Evolutionary conservation across 768 basidiomycete species (phyloP).

Genomic region (Daedaleopsis nitida): DNA sequence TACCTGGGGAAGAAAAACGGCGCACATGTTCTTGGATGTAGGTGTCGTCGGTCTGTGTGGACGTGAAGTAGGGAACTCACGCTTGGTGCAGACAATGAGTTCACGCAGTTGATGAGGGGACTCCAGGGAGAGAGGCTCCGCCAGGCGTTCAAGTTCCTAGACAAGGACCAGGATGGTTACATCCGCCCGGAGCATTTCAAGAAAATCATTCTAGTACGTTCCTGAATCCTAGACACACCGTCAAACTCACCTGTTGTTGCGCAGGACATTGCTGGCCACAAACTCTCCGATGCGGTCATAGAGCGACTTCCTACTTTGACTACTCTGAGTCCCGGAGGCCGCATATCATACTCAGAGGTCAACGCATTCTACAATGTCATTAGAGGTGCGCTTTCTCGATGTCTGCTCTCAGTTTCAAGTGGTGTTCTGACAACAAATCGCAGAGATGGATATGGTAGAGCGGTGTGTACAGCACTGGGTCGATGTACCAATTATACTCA

Average conservation of each 20-base stretch:
- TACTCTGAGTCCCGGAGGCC: slow-evolving; percentile 83
- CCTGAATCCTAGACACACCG: background rate
- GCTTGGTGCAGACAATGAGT: slow-evolving; percentile 74
- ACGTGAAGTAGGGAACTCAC: background rate
- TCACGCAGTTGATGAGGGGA: slow-evolving; percentile 98
- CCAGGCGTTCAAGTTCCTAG: slow-evolving; percentile 93
- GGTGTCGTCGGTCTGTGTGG: slow-evolving; percentile 31
- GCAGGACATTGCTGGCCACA: slow-evolving; percentile 96
- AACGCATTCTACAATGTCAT: slow-evolving; percentile 97
- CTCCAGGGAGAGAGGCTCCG: slow-evolving; percentile 96
- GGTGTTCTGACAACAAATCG: background rate
- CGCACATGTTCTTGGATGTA: slow-evolving; percentile 89
- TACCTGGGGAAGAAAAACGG: slow-evolving; percentile 94
- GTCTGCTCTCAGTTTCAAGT: background rate
- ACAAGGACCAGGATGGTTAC: slow-evolving; percentile 89
- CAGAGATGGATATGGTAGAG: slow-evolving; percentile 97
- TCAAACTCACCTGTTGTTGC: slow-evolving; percentile 1
- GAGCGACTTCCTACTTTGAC: slow-evolving; percentile 92
- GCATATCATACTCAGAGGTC: slow-evolving; percentile 96
- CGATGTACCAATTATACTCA: slow-evolving; percentile 5
- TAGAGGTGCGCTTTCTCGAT: slow-evolving; percentile 55
- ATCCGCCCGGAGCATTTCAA: slow-evolving; percentile 94
- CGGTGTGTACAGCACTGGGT: slow-evolving; percentile 45
- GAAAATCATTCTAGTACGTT: slow-evolving; percentile 83
- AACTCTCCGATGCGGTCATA: slow-evolving; percentile 91